These are phyloP conservation scores for Bipolaris zeicola DNA, from an alignment of 2,329 filamentous ascomycete species.

Conservation along the genomic window DNA sequence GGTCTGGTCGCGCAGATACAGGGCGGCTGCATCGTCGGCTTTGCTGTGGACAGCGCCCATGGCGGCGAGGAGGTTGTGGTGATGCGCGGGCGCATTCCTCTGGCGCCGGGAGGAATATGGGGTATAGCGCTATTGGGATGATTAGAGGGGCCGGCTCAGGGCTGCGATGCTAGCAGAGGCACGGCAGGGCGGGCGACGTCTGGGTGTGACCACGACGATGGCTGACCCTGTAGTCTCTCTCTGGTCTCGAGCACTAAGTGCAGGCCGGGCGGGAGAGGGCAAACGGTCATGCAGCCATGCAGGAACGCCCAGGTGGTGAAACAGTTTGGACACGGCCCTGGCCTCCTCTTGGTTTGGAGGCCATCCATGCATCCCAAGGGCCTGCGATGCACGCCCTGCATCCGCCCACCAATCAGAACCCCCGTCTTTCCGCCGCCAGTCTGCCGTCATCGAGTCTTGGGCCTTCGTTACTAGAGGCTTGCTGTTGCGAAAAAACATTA, in stretches of 20 bases:
- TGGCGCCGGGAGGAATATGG: constrained; percentile 37
- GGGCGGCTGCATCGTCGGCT: constrained; percentile 73
- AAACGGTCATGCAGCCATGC: not conserved
- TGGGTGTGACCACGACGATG: too few species aligned
- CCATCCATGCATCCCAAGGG: not conserved
- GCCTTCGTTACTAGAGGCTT: too few species aligned
- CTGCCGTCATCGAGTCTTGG: not conserved
- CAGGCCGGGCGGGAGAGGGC: not conserved
- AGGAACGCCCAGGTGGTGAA: constrained; percentile 12
- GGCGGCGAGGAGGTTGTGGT: constrained; percentile 31
- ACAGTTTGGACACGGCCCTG: constrained; percentile 2
- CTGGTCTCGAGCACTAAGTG: not conserved
- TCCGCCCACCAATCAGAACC: constrained; percentile 22
- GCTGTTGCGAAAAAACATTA: too few species aligned
- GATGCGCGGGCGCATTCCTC: constrained; percentile 40
- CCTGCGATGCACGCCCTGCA: not conserved
- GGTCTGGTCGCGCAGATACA: constrained; percentile 90
- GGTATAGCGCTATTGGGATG: constrained; percentile 26
- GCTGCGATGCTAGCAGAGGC: constrained; percentile 1
- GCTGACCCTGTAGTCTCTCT: not conserved
- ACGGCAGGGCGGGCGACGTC: not conserved
- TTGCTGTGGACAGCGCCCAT: constrained; percentile 96
- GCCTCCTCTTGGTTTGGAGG: not conserved
- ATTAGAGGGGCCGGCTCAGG: constrained; percentile 22
- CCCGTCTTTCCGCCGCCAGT: constrained; percentile 18